phyloP scores from a whole-genome alignment of 164 flowering plant species.

The Platanus orientalis region DNA sequence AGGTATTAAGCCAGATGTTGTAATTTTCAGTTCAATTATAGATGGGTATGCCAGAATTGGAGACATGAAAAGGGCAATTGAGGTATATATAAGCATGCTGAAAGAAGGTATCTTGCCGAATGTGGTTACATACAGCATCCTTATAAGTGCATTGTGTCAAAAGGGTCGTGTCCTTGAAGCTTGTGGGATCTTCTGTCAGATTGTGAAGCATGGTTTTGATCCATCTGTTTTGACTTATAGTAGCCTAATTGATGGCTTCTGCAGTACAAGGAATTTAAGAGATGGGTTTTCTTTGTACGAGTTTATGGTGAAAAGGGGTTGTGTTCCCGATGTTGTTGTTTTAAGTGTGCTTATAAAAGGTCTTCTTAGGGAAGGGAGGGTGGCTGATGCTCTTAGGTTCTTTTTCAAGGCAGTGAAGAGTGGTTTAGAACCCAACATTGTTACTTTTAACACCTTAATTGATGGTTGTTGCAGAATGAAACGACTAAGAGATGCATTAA shows the following conservation, averaged over 20 bases:
- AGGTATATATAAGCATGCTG: slow-evolving; percentile 33
- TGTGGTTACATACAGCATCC: slow-evolving; percentile 39
- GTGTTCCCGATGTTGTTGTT: slow-evolving; percentile 33
- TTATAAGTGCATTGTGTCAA: slow-evolving; percentile 39
- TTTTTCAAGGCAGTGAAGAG: slow-evolving; percentile 28
- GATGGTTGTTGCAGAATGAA: slow-evolving; percentile 43
- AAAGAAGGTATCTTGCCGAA: slow-evolving; percentile 37
- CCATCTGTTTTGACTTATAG: slow-evolving; percentile 37
- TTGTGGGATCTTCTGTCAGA: slow-evolving; percentile 35
- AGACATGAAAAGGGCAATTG: slow-evolving; percentile 29
- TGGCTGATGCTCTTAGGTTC: slow-evolving; percentile 41
- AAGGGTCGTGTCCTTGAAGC: slow-evolving; percentile 33
- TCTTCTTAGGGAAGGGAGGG: slow-evolving; percentile 36
- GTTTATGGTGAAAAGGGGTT: slow-evolving; percentile 29
- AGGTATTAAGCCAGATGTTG: slow-evolving; percentile 44
- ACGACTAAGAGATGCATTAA: slow-evolving; percentile 24
- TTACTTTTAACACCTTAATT: slow-evolving; percentile 36
- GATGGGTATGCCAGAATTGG: slow-evolving; percentile 43
- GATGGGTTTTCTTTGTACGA: slow-evolving; percentile 30
- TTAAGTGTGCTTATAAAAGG: slow-evolving; percentile 38
- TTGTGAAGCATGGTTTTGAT: slow-evolving; percentile 37
- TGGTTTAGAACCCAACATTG: slow-evolving; percentile 29
- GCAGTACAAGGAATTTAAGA: slow-evolving; percentile 34
- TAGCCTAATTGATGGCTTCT: slow-evolving; percentile 41
- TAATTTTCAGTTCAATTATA: slow-evolving; percentile 41